Percentiles rank a stretch among this genome's conserved stretches.
phyloP scores from a whole-genome alignment of 306 rosid species.

The Trifolium fragiferum region DNA sequence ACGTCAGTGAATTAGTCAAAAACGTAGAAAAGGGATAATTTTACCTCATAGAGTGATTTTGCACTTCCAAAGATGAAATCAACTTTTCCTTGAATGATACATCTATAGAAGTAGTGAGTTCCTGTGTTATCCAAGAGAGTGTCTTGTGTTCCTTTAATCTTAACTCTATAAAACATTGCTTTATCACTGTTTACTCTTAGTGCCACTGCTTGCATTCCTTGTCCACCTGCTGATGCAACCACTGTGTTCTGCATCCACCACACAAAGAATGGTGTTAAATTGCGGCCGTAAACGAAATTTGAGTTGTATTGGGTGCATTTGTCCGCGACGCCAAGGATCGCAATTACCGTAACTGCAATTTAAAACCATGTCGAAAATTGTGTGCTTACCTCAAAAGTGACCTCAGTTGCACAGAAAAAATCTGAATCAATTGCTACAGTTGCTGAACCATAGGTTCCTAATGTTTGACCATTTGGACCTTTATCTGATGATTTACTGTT shows the following conservation, averaged over 20 bases:
- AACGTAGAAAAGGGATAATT: neutral
- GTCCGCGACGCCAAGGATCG: neutral
- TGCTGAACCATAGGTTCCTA: conserved; percentile 81
- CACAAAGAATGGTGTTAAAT: neutral
- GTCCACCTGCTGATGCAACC: conserved; percentile 65
- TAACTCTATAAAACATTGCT: conserved; percentile 77
- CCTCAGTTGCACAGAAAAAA: conserved; percentile 76
- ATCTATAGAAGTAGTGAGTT: conserved; percentile 68
- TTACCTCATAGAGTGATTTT: conserved; percentile 78
- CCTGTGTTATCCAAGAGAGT: conserved; percentile 83
- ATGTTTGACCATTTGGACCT: conserved; percentile 53
- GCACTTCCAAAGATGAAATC: conserved; percentile 86
- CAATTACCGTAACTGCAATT: neutral
- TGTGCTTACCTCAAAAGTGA: conserved; percentile 73
- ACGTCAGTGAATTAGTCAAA: neutral
- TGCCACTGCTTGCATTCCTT: conserved; percentile 94
- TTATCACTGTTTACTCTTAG: conserved; percentile 70
- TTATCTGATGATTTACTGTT: conserved; percentile 79
- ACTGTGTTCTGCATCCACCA: conserved; percentile 68
- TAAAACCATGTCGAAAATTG: neutral
- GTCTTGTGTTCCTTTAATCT: conserved; percentile 77
- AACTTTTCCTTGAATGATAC: conserved; percentile 72
- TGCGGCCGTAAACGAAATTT: neutral
- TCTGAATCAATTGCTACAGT: conserved; percentile 78
- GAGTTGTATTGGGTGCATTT: neutral